Base-by-base conservation (phyloP, 1,284 basidiomycete genomes). In the Pascua guehoae region DNA sequence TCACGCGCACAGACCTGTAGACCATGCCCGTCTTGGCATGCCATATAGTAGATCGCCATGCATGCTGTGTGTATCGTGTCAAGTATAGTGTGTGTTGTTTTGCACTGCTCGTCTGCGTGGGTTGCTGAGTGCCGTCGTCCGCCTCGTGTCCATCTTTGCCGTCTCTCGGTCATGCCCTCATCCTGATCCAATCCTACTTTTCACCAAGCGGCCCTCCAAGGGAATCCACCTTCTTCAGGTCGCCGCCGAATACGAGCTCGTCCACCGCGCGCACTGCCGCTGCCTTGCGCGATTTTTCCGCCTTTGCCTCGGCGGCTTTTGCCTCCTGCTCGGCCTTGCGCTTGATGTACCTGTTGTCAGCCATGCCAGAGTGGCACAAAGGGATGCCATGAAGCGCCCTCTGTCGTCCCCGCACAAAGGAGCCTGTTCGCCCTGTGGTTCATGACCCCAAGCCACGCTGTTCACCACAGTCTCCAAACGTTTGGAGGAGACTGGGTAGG, bases 321-420 rank as follows among this genome's bases (percentile, higher is more conserved):
- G 68, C 66, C 56, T 78, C 76, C 44, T 71, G 71, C 48, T 77
- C 72, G 7, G 66, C 69, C 56, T 76, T 70, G 16, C 74, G 71
- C 63, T 78, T 78, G 51, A 74, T 72, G 57, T 75, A 79, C 45
- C 78, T 79, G 18, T 8, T 7, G 50, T 56, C 54, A 62, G 53
- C 15, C n/a, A n/a, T n/a, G n/a, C n/a, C 3, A 32, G 24, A 32
- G 24, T 32, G 7, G 24, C 24, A 32, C 24, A 32, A 32, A 32
- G 24, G 3, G 24, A 32, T 32, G 24, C 24, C 24, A 32, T 7
- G 24, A 32, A 32, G 7, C 24, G 15, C 24, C 12, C 2, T 15
- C 2, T 5, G 7, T 1, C 17, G 17, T 32, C 24, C 9, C 12
- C 4, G 15, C 40, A 12, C 14, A 32, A 17, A 24, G n/a, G n/a